phyloP scores from a whole-genome alignment of 768 basidiomycete species.

The Naganishia kalamii region DNA sequence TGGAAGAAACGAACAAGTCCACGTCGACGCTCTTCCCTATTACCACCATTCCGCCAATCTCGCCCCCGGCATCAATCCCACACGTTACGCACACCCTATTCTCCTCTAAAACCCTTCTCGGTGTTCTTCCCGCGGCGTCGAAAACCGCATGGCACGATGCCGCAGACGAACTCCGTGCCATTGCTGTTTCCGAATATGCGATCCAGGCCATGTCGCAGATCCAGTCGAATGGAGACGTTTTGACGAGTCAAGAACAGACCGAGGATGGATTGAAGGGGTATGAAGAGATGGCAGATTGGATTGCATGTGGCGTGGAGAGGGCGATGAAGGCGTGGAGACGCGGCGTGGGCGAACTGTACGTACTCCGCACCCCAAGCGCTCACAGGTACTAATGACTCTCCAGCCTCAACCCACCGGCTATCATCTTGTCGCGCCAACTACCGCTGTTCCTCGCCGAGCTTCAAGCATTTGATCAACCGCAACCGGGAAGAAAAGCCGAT shows the following conservation, averaged over 20 bases:
- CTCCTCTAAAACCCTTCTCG: conserved; percentile 24
- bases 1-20: background rate
- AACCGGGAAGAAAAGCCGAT: conserved; percentile 27
- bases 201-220: conserved; percentile 9
- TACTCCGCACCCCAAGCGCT: background rate
- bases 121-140: conserved; percentile 12
- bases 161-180: conserved; percentile 37
- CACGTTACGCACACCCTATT: conserved; percentile 15
- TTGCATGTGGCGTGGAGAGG: conserved; percentile 34
- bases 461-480: conserved; percentile 37
- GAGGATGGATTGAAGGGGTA: conserved; percentile 36
- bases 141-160: conserved; percentile 26
- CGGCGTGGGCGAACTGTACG: conserved; percentile 34
- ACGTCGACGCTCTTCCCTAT: conserved; percentile 34
- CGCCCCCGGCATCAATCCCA: conserved; percentile 30
- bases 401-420: conserved; percentile 36
- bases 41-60: conserved; percentile 24
- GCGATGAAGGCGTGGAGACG: conserved; percentile 34
- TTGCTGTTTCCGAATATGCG: conserved; percentile 43
- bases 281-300: conserved; percentile 40
- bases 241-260: conserved; percentile 18
- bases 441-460: conserved; percentile 45
- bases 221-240: background rate
- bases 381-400: background rate
- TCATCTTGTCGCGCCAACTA: conserved; percentile 43